phyloP scores from a whole-genome alignment of 768 basidiomycete species.

The Leucosporidium yakuticum region DNA sequence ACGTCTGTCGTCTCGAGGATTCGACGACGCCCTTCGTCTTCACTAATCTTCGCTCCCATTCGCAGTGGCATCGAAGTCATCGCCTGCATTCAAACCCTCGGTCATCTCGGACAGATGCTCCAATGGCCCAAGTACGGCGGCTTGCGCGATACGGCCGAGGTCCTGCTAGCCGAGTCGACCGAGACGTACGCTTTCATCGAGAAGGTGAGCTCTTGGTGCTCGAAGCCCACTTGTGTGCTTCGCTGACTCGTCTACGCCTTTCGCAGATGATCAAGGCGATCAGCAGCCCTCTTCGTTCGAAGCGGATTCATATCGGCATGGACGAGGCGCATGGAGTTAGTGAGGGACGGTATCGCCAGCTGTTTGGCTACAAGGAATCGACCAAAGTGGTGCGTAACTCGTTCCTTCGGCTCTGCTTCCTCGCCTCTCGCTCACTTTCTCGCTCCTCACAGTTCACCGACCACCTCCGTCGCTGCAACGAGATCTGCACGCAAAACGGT shows the following conservation, averaged over 20 bases:
- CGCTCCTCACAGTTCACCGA: slow-evolving; percentile 23
- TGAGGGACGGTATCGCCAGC: slow-evolving; percentile 32
- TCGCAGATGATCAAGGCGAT: slow-evolving; percentile 35
- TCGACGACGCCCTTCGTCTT: not conserved
- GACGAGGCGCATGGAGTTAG: slow-evolving; percentile 37
- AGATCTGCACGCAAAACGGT: slow-evolving; percentile 23
- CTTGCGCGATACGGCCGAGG: slow-evolving; percentile 35
- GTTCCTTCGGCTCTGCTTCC: no score
- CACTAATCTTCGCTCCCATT: no score
- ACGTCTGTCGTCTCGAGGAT: not conserved
- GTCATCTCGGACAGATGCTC: slow-evolving; percentile 38
- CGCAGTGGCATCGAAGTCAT: slow-evolving; percentile 36
- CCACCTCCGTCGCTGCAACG: slow-evolving; percentile 31
- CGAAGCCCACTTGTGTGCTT: not conserved
- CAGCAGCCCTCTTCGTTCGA: slow-evolving; percentile 21
- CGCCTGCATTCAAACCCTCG: slow-evolving; percentile 37
- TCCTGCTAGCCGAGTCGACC: slow-evolving; percentile 26
- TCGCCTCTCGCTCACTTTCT: not conserved
- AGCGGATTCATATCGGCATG: slow-evolving; percentile 35
- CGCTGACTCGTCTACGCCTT: not conserved
- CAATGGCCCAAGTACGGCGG: slow-evolving; percentile 35
- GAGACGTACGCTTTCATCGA: slow-evolving; percentile 37
- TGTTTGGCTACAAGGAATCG: slow-evolving; percentile 33
- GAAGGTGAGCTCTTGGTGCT: slow-evolving; percentile 16
- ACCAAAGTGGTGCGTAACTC: slow-evolving; percentile 22